These are phyloP conservation scores for Phragmites australis DNA, from an alignment of 176 grass and related monocot genomes.

Conservation along the genomic window DNA sequence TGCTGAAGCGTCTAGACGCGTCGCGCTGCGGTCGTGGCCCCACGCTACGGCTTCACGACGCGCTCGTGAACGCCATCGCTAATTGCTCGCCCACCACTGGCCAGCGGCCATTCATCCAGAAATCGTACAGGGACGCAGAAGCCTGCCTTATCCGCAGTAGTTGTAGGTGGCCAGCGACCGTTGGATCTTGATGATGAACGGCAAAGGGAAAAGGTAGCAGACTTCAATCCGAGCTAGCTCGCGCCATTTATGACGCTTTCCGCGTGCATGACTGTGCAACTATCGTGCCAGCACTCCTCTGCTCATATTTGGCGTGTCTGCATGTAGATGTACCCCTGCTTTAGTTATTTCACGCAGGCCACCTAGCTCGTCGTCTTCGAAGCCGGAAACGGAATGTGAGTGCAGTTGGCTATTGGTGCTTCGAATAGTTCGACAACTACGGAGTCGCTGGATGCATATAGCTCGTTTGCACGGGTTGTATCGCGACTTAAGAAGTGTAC, in stretches of 20 bases:
- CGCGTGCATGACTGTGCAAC: not conserved
- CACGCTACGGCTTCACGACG: slow-evolving; percentile 16
- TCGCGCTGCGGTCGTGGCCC: not conserved
- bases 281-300: not conserved
- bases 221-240: not conserved
- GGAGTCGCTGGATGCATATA: too few relatives aligned
- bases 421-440: too few relatives aligned
- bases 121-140: too few relatives aligned
- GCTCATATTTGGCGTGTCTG: not conserved
- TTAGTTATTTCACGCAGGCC: not conserved
- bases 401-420: not conserved
- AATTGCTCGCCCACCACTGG: not conserved
- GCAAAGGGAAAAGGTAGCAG: not conserved
- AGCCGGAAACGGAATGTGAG: not conserved
- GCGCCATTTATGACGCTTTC: not conserved
- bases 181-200: not conserved
- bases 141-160: too few relatives aligned
- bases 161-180: not conserved
- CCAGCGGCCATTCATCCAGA: too few relatives aligned
- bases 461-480: too few relatives aligned
- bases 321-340: too few relatives aligned
- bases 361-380: not conserved
- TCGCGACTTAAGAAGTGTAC: too few relatives aligned
- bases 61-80: slow-evolving; percentile 9
- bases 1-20: slow-evolving; percentile 26